Conservation (phyloP, 2,329 filamentous ascomycete species). For the Pyrenophora seminiperda region DNA sequence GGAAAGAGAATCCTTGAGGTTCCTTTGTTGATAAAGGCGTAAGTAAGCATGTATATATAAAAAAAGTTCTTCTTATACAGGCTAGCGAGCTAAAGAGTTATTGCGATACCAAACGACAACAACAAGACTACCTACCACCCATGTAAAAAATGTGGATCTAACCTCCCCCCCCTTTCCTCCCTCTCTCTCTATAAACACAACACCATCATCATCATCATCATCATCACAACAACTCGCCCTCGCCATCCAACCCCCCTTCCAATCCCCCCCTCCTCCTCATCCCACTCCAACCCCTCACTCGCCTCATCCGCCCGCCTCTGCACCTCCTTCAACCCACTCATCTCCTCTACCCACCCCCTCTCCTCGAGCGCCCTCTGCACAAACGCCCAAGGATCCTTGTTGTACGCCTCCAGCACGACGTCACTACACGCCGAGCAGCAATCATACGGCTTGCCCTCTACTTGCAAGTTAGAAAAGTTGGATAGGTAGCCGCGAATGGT, state of each 20-base stretch:
- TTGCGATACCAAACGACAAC: too few species aligned
- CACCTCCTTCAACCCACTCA: conserved; percentile 69
- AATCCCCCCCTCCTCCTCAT: conserved; percentile 43
- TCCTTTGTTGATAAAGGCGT: too few species aligned
- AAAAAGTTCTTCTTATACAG: too few species aligned
- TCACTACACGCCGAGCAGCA: conserved; percentile 81
- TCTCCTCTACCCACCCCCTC: conserved; percentile 77
- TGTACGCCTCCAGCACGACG: conserved; percentile 70
- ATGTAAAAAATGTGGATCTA: too few species aligned
- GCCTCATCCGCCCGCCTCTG: conserved; percentile 56
- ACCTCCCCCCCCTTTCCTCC: too few species aligned
- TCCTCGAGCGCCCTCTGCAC: conserved; percentile 75
- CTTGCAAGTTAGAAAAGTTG: conserved; percentile 73
- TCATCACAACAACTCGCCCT: conserved; percentile 56
- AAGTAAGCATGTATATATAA: too few species aligned
- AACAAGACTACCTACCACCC: too few species aligned
- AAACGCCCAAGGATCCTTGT: conserved; percentile 73
- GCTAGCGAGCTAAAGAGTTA: too few species aligned
- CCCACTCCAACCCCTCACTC: conserved; percentile 63
- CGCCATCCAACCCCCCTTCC: conserved; percentile 58
- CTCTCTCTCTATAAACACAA: too few species aligned
- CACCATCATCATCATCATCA: too few species aligned
- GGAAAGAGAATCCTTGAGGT: too few species aligned
- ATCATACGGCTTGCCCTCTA: conserved; percentile 76
- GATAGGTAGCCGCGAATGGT: conserved; percentile 79